Evolutionary conservation across 129 eudicot genomes (phyloP), one percentile per base, ranked within the genome.

Genomic region (Ambrosia trifida): DNA sequence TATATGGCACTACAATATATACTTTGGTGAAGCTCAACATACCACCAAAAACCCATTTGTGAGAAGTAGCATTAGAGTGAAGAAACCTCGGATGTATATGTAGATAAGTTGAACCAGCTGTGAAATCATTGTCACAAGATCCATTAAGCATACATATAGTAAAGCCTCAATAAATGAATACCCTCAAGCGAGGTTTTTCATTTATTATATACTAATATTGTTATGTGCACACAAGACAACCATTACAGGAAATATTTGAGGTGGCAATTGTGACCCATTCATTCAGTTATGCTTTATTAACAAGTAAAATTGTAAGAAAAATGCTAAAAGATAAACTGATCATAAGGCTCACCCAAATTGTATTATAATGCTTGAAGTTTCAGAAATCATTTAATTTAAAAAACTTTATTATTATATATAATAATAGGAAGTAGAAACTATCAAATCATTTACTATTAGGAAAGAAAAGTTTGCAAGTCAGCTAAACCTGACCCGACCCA

Each of bases 41-140:
- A 93, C 98, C 98, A 68, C 98, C 98, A 79, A 93, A 93, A 31
- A 85, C 95, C 98, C 98, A 93, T 82, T 87, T 93, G 80, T 93
- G 98, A 45, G 98, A 89, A 75, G 96, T 93, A 72, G 98, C 96
- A 76, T 93, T 93, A 35, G 98, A 89, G 72, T 93, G 98, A 72
- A 93, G 96, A 72, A 93, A 93, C 76, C 83, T 84, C 30, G 98
- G 98, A 60, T 93, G 98, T 64, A 89, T 82, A 73, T 80, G 92
- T 24, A 93, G 84, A 79, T 82, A 78, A 62, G 69, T 84, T 4
- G 84, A 64, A 59, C 87, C 86, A 75, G 68, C 98, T 93, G 88
- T 46, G 41, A 78, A 44, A 66, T 18, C 66, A 85, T 65, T 9
- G 73, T 57, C 36, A 28, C 52, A 56, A 71, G 41, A 58, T 56